Conservation (phyloP, 331 rosid species). For the Quercus tomentella region DNA sequence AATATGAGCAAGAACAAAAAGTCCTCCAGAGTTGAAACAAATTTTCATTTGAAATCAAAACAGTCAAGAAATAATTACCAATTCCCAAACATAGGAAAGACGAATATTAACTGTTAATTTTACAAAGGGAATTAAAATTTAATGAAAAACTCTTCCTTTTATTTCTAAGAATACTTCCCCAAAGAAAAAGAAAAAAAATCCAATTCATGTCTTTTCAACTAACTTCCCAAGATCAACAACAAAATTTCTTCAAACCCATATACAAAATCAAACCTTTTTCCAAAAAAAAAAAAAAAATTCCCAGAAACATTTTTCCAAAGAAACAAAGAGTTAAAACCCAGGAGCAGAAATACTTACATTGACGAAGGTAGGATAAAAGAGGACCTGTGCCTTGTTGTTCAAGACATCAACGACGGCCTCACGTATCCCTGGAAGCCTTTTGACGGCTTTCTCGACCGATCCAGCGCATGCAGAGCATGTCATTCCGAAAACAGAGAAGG, state of each 20-base stretch:
- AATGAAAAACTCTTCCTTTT: background rate
- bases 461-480: conserved; percentile 84
- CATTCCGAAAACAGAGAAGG: conserved; percentile 74
- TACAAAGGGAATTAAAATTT: no score
- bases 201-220: background rate
- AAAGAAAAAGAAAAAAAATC: background rate
- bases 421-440: conserved; percentile 74
- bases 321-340: background rate
- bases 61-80: no score
- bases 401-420: conserved; percentile 74
- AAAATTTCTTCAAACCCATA: background rate
- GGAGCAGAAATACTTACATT: conserved; percentile 33
- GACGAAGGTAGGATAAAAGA: conserved; percentile 47
- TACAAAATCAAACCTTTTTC: background rate
- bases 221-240: background rate
- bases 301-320: background rate
- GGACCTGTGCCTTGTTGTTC: conserved; percentile 62
- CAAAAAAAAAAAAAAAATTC: background rate
- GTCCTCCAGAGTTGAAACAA: no score
- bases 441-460: conserved; percentile 73
- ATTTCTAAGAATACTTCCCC: background rate
- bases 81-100: no score
- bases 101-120: no score
- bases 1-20: no score
- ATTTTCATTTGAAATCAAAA: no score